Base-by-base conservation (phyloP, 2,329 filamentous ascomycete species). In the Hymenoscyphus linearis region DNA sequence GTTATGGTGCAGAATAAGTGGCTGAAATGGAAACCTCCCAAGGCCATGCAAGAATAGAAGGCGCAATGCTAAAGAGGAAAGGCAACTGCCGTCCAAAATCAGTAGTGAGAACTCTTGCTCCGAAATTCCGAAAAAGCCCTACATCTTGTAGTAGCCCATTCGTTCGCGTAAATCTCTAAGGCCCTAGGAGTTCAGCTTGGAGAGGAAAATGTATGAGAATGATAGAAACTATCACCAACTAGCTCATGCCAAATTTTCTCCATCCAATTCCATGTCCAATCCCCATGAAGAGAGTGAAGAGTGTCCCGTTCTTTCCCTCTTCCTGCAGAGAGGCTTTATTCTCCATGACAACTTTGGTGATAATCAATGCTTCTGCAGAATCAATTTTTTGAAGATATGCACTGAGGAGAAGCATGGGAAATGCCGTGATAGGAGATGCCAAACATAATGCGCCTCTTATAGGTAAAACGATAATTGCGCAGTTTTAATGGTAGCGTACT, bases 181-280 rank as follows among this genome's bases (percentile, higher is more conserved):
- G 77, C 0, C 81, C 80, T 0, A 87, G 76, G 6, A 89, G 78
- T 52, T 86, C 81, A 34, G 81, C 79, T 22, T 84, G 78, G 35
- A 88, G 77, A 36, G 88, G 66, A 59, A 86, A 72, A 67, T 82
- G 82, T 56, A 83, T 77, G 47, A 84, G 62, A n/a, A 81, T 55
- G 37, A 87, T 76, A 5, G 89, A 68, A 84, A 86, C 79, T 87
- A 89, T 56, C 85, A 76, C 86, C 86, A 89, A 64, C 78, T 80
- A 3, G 77, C 73, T 37, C 77, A 74, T 22, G 82, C 82, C 13
- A 85, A 75, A 61, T 82, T 82, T 0, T 79, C 66, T 50, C 86
- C 86, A 26, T 0, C 86, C 68, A 7, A 68, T 61, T 79, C 79
- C 80, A 68, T 85, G 89, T 13, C 82, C 82, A 5, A 85, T 69